phyloP scores from a whole-genome alignment of 371 early-diverging fungal species.

The Rhizopus stolonifer region DNA sequence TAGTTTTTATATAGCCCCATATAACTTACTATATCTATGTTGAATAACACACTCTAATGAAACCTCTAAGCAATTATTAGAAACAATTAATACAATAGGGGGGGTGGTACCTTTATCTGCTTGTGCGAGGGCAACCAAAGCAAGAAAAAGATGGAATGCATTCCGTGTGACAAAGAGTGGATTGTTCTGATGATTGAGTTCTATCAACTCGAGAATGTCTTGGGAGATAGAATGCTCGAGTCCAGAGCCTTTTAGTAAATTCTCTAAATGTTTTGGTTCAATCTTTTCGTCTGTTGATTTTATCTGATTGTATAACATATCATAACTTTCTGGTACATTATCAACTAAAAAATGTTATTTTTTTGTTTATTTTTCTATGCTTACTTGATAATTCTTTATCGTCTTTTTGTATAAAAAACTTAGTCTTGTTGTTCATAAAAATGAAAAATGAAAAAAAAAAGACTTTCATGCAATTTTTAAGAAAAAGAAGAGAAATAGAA shows the following conservation, averaged over 20 bases:
- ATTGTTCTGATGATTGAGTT: neutral
- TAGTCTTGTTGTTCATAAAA: too few species aligned
- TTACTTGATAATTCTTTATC: neutral
- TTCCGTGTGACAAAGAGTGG: constrained; percentile 47
- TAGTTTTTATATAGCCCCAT: neutral
- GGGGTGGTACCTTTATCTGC: constrained; percentile 77
- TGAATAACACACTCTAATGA: constrained; percentile 35
- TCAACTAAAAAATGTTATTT: neutral
- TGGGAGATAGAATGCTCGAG: neutral
- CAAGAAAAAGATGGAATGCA: constrained; percentile 72
- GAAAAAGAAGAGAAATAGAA: too few species aligned
- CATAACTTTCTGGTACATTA: neutral
- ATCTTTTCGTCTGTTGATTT: neutral
- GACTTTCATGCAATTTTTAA: too few species aligned
- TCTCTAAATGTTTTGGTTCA: neutral
- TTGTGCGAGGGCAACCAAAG: constrained; percentile 73
- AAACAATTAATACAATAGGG: too few species aligned
- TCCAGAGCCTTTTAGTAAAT: neutral
- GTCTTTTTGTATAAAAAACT: too few species aligned
- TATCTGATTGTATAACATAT: neutral
- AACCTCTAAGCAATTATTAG: too few species aligned
- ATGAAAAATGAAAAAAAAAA: too few species aligned
- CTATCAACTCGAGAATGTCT: neutral
- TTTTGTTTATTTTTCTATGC: neutral
- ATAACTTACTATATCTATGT: constrained; percentile 33